phyloP scores from a whole-genome alignment of 2,329 filamentous ascomycete species.

The Trichophyton rubrum region DNA sequence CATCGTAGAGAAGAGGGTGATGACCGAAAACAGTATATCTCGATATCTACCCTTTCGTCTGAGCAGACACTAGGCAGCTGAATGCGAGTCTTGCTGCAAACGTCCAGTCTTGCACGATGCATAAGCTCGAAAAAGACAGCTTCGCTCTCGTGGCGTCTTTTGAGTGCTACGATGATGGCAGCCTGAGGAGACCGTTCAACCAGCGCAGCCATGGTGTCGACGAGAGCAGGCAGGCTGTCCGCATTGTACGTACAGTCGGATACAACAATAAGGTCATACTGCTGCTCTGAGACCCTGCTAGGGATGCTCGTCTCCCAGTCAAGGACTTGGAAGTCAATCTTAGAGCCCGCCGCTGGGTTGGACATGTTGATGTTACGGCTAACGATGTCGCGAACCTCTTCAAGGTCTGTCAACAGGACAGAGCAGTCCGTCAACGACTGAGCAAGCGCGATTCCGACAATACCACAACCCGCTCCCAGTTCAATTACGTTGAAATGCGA shows the following conservation, averaged over 20 bases:
- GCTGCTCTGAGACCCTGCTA: slow-evolving; percentile 23
- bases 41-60: slow-evolving; percentile 23
- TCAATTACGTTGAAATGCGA: slow-evolving; percentile 44
- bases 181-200: slow-evolving; percentile 37
- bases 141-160: slow-evolving; percentile 55
- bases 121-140: slow-evolving; percentile 53
- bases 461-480: slow-evolving; percentile 55
- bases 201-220: slow-evolving; percentile 43
- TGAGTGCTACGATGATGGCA: slow-evolving; percentile 49
- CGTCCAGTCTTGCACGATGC: slow-evolving; percentile 26
- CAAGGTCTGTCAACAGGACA: slow-evolving; percentile 52
- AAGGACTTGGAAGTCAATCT: slow-evolving; percentile 40
- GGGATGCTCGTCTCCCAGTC: slow-evolving; percentile 51
- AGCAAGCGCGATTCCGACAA: slow-evolving; percentile 53
- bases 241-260: slow-evolving; percentile 64
- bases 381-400: slow-evolving; percentile 51
- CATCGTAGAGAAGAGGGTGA: background rate
- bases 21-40: slow-evolving; percentile 25
- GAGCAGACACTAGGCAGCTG: slow-evolving; percentile 26
- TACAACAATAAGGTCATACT: slow-evolving; percentile 49
- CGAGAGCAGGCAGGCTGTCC: slow-evolving; percentile 52
- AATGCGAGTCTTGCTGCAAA: slow-evolving; percentile 22
- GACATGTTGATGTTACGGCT: slow-evolving; percentile 41
- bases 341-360: slow-evolving; percentile 32
- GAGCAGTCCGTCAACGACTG: slow-evolving; percentile 40